Evolutionary conservation across 208 protist species (phyloP).

Genomic region (Wallacemonas sp.): DNA sequence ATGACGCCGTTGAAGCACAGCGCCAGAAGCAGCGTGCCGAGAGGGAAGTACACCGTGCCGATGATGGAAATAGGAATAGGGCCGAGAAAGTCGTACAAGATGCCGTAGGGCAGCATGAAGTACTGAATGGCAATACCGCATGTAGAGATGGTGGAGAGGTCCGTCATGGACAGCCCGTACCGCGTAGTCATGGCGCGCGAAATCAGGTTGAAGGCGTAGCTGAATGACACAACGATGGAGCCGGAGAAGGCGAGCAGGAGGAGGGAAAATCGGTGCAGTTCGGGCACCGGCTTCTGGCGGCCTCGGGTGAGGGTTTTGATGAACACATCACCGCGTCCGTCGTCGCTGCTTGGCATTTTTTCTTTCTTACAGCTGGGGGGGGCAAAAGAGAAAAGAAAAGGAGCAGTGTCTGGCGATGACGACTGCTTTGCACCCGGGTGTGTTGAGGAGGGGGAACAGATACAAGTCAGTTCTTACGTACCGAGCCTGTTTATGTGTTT

Average conservation of each 20-base stretch:
- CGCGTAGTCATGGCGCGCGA: constrained; percentile 34
- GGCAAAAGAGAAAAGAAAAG: constrained; percentile 12
- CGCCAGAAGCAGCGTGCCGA: constrained; percentile 33
- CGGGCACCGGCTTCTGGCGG: constrained; percentile 21
- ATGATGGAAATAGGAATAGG: constrained; percentile 33
- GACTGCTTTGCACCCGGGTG: too few species aligned
- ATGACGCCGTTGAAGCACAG: constrained; percentile 44
- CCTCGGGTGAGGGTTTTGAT: constrained; percentile 23
- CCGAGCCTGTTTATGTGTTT: too few species aligned
- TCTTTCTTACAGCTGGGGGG: too few species aligned
- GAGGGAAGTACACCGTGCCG: constrained; percentile 27
- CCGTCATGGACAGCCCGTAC: constrained; percentile 51
- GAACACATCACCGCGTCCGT: constrained; percentile 17
- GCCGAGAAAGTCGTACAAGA: constrained; percentile 51
- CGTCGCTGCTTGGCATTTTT: constrained; percentile 17
- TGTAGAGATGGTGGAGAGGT: constrained; percentile 56
- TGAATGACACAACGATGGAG: constrained; percentile 41
- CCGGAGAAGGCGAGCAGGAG: constrained; percentile 41
- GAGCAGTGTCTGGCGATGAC: too few species aligned
- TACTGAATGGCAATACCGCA: constrained; percentile 37
- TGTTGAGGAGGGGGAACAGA: too few species aligned
- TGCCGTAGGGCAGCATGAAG: constrained; percentile 38
- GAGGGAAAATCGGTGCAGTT: constrained; percentile 37
- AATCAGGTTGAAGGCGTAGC: constrained; percentile 59
- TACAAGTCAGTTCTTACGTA: too few species aligned